Evolutionary conservation across 768 basidiomycete genomes (phyloP).

Genomic region (Daedaleopsis sinensis): DNA sequence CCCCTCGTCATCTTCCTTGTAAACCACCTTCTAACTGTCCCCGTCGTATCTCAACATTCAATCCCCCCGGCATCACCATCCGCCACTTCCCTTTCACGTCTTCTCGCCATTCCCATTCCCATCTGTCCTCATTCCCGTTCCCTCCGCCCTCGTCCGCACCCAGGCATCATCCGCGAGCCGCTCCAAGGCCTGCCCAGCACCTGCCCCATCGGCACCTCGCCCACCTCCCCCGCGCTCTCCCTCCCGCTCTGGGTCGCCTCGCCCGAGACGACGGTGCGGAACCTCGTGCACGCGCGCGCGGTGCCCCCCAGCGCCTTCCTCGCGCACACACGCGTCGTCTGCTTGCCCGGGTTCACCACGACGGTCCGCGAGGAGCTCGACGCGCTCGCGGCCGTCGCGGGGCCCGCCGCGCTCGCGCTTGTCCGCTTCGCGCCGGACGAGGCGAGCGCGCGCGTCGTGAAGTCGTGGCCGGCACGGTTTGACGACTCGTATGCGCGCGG

Average conservation of each 20-base stretch:
- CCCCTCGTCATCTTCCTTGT: neutral
- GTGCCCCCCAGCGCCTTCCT: slow-evolving; percentile 46
- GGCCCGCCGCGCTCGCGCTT: slow-evolving; percentile 46
- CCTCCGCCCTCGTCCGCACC: too few species aligned
- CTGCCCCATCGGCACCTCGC: slow-evolving; percentile 55
- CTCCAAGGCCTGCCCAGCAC: slow-evolving; percentile 50
- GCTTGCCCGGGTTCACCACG: slow-evolving; percentile 61
- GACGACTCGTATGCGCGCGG: slow-evolving; percentile 47
- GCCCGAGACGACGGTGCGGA: slow-evolving; percentile 53
- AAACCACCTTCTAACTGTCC: neutral
- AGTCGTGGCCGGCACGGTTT: slow-evolving; percentile 51
- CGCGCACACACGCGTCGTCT: slow-evolving; percentile 53
- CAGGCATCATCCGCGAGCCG: slow-evolving; percentile 59
- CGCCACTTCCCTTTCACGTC: neutral
- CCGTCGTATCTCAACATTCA: neutral
- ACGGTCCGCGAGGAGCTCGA: slow-evolving; percentile 57
- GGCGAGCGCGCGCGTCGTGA: slow-evolving; percentile 44
- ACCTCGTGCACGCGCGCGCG: slow-evolving; percentile 52
- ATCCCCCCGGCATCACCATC: too few species aligned
- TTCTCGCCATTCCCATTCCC: neutral
- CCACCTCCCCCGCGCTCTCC: slow-evolving; percentile 45
- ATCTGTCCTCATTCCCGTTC: too few species aligned
- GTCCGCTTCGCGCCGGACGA: slow-evolving; percentile 52
- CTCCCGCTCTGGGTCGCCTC: slow-evolving; percentile 55
- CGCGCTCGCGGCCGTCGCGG: slow-evolving; percentile 56